Percentiles rank a stretch among this genome's conserved stretches.
Evolutionary conservation across 2,329 filamentous ascomycete species (phyloP).

Genomic region (Zymoseptoria brevis): DNA sequence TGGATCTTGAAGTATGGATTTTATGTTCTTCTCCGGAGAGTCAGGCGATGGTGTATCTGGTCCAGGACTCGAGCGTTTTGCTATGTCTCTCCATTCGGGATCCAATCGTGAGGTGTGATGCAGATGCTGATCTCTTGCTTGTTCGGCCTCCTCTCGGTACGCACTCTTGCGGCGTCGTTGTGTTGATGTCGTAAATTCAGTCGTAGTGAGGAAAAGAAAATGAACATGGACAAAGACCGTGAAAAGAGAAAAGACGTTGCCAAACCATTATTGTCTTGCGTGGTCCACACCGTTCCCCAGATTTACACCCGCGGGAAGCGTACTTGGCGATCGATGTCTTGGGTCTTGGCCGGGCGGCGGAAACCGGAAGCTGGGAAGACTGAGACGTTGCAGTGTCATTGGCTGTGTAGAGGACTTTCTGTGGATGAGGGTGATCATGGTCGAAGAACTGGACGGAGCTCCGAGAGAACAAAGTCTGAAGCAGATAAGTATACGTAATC

Average conservation of each 20-base stretch:
- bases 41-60: too few relatives aligned
- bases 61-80: neutral
- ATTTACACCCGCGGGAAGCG: neutral
- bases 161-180: too few relatives aligned
- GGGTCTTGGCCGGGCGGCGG: neutral
- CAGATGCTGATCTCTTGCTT: neutral
- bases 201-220: too few relatives aligned
- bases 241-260: neutral
- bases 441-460: too few relatives aligned
- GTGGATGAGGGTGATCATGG: too few relatives aligned
- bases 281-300: neutral
- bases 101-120: neutral
- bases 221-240: neutral
- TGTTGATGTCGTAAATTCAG: too few relatives aligned
- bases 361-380: neutral
- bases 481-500: too few relatives aligned
- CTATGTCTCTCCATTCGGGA: neutral
- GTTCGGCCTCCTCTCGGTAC: neutral
- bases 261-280: neutral
- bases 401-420: too few relatives aligned
- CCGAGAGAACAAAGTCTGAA: too few relatives aligned
- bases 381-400: too few relatives aligned
- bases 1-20: neutral
- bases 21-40: neutral
- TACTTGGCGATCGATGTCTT: neutral